Evolutionary conservation across 331 rosid genomes (phyloP), one percentile per base, ranked within the genome.

Genomic region (Rhamnella rubrinervis): DNA sequence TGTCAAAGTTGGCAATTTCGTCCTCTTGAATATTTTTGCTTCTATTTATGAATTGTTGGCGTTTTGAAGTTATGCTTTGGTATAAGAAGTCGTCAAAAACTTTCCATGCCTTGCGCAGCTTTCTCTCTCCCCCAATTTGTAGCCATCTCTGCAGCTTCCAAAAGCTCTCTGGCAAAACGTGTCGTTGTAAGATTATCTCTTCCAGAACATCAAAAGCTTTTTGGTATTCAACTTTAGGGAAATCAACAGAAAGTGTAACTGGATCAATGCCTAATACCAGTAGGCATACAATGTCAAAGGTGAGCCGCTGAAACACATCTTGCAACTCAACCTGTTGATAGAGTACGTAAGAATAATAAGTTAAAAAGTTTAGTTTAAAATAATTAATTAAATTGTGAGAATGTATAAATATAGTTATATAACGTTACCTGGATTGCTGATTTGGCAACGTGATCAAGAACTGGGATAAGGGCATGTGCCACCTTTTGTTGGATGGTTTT

Each of bases 71-170:
- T 41, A 88, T 70, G 21, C 77, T 49, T 15, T 69, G 19, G 19
- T 63, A 35, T 31, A 84, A 8, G 31, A 83, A 80, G 21, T 71
- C 35, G 31, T 84, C 89, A 23, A 88, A 55, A 6, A 35, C n/a
- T 59, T 71, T 60, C 26, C 72, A 23, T 8, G 86, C 89, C 44
- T 71, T 6, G 0, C 5, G 62, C 31, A 75, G 21, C 59, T 68
- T 84, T 66, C 23, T 80, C 61, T 85, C 82, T 11, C 66, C 37
- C 0, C 91, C 91, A 12, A 89, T 21, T 23, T 70, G 71, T 56
- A 89, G 78, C 76, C 76, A 69, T 31, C 63, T 62, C 4, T 74
- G 82, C 7, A 84, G 38, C 69, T 81, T 82, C 96, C 92, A 86
- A 7, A 78, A 1, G 61, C 19, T 6, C 23, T 9, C 63, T 0